Evolutionary conservation across 2,329 filamentous ascomycete species (phyloP).

Genomic region (Colletotrichum tamarilloi): DNA sequence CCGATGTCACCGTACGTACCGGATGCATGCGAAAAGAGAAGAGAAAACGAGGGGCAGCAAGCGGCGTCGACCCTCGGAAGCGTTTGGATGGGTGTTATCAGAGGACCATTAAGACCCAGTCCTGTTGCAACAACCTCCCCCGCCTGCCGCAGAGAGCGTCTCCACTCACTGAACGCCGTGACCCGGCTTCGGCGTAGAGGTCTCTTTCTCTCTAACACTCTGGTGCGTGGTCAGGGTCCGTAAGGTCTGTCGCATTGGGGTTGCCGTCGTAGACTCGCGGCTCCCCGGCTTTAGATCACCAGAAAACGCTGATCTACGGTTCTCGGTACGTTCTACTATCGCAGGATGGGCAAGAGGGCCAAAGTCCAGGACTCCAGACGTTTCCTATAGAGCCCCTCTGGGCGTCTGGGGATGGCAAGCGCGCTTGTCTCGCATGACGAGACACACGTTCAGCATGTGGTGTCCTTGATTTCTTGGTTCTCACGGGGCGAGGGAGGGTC

Average conservation of each 20-base stretch:
- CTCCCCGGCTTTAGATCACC: not conserved
- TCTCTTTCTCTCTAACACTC: not conserved
- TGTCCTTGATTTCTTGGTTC: conserved; percentile 11
- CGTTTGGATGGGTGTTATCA: conserved; percentile 14
- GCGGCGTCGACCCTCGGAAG: not conserved
- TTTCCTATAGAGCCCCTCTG: not conserved
- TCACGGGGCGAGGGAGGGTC: not conserved
- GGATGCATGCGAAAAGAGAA: conserved; percentile 7
- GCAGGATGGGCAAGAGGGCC: no score
- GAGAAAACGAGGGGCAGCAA: not conserved
- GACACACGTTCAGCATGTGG: not conserved
- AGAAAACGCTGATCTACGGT: not conserved
- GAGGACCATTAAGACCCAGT: not conserved
- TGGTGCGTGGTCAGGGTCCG: not conserved
- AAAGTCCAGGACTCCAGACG: no score
- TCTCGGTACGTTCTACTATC: no score
- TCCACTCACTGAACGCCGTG: conserved; percentile 19
- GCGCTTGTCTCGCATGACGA: conserved; percentile 14
- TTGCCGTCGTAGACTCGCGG: not conserved
- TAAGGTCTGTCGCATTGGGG: not conserved
- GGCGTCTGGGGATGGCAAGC: not conserved
- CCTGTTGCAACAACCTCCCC: conserved; percentile 23
- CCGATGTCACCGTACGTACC: conserved; percentile 27
- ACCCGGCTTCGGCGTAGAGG: conserved; percentile 14
- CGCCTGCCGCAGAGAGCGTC: conserved; percentile 16